Evolutionary conservation across 164 flowering plant genomes (phyloP).

Genomic region (Cinnamomum chago): DNA sequence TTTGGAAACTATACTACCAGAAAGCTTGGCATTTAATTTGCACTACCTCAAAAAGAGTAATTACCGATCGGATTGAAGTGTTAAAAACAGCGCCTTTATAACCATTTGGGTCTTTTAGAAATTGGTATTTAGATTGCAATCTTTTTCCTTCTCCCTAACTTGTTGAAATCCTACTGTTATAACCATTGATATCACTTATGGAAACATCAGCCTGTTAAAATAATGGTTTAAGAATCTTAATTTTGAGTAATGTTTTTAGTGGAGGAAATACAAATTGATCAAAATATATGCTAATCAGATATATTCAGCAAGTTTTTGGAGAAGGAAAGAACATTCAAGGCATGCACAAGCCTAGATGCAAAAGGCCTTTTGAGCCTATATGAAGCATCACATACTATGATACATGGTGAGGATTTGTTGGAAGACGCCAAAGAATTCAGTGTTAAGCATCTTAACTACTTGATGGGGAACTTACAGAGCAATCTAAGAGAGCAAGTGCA

Average conservation of each 20-base stretch:
- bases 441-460: not conserved
- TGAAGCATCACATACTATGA: slow-evolving; percentile 34
- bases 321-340: slow-evolving; percentile 4
- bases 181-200: not conserved
- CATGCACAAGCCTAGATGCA: slow-evolving; percentile 2
- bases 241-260: no score
- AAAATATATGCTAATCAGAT: not conserved
- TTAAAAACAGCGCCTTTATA: no score
- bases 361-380: slow-evolving; percentile 30
- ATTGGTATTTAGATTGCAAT: not conserved
- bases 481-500: slow-evolving; percentile 11
- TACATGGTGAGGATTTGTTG: slow-evolving; percentile 26
- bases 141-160: not conserved
- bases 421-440: slow-evolving; percentile 21
- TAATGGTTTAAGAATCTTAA: no score
- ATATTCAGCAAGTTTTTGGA: not conserved
- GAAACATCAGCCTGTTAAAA: not conserved
- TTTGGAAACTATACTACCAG: no score
- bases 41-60: not conserved
- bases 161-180: not conserved
- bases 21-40: no score
- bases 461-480: slow-evolving; percentile 4
- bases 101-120: no score
- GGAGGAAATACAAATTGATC: not conserved
- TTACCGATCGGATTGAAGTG: no score